Percentiles rank a stretch among this genome's conserved stretches.
These are phyloP conservation scores for Musa acuminata DNA, from an alignment of 176 grass and related monocot species.

Conservation along the genomic window DNA sequence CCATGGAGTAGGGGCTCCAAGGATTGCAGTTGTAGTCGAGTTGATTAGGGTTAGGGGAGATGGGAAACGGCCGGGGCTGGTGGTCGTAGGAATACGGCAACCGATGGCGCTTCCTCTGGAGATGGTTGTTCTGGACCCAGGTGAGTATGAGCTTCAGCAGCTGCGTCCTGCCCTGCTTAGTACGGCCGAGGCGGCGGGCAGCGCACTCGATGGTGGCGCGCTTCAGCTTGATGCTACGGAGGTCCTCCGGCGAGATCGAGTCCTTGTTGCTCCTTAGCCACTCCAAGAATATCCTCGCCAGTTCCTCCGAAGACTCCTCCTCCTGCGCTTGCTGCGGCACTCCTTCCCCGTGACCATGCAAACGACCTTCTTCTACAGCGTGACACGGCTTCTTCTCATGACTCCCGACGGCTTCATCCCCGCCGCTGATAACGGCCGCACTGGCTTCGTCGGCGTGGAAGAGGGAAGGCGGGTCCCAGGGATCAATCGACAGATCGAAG, in stretches of 20 bases:
- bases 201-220: conserved; percentile 78
- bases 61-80: conserved; percentile 1
- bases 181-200: conserved; percentile 53
- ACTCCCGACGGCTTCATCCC: too few relatives aligned
- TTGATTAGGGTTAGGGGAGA: conserved; percentile 24
- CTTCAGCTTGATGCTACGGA: conserved; percentile 74
- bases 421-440: not conserved
- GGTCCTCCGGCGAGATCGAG: conserved; percentile 73
- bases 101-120: conserved; percentile 48
- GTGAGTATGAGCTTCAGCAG: conserved; percentile 86
- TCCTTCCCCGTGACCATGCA: not conserved
- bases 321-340: not conserved
- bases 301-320: conserved; percentile 35
- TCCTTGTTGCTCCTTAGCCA: conserved; percentile 88
- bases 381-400: not conserved
- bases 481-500: conserved; percentile 39
- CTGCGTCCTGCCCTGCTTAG: conserved; percentile 51
- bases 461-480: conserved; percentile 61
- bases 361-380: not conserved
- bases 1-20: conserved; percentile 44
- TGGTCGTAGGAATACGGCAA: not conserved
- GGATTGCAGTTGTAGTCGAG: conserved; percentile 12
- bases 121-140: conserved; percentile 87
- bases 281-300: conserved; percentile 76
- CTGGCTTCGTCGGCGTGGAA: conserved; percentile 2